Percentiles rank a stretch among this genome's conserved stretches.
phyloP scores from a whole-genome alignment of 768 basidiomycete species.

The Amanita muscaria region DNA sequence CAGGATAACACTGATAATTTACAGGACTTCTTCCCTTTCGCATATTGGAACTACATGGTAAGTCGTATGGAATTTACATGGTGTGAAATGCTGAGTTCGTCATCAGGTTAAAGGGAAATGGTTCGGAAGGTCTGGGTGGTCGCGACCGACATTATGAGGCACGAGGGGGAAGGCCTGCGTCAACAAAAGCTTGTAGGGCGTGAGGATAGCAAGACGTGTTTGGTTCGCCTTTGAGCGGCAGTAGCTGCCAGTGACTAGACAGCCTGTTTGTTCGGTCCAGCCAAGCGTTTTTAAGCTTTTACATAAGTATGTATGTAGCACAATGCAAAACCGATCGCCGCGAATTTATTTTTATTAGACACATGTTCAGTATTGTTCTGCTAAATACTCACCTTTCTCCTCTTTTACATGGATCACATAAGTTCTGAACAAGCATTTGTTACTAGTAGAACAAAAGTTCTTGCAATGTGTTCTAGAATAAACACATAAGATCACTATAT shows the following conservation, averaged over 20 bases:
- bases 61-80: constrained; percentile 14
- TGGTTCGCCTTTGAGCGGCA: constrained; percentile 90
- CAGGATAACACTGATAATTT: constrained; percentile 9
- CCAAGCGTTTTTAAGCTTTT: too few relatives aligned
- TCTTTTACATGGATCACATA: too few relatives aligned
- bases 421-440: too few relatives aligned
- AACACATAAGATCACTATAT: constrained; percentile 82
- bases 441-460: too few relatives aligned
- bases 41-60: constrained; percentile 74
- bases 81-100: constrained; percentile 18
- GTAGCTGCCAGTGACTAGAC: constrained; percentile 95
- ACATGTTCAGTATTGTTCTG: too few relatives aligned
- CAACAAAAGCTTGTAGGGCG: background rate
- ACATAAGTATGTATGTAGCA: too few relatives aligned
- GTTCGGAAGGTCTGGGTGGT: constrained; percentile 32
- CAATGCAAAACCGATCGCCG: background rate
- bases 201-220: constrained; percentile 83
- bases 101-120: constrained; percentile 37
- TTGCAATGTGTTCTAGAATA: too few relatives aligned
- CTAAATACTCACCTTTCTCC: too few relatives aligned
- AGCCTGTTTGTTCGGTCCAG: too few relatives aligned
- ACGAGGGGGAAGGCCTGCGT: background rate
- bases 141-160: constrained; percentile 20
- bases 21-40: constrained; percentile 61
- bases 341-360: too few relatives aligned